Evolutionary conservation across 345 rosid genomes (phyloP).

Genomic region (Euclidium syriacum): DNA sequence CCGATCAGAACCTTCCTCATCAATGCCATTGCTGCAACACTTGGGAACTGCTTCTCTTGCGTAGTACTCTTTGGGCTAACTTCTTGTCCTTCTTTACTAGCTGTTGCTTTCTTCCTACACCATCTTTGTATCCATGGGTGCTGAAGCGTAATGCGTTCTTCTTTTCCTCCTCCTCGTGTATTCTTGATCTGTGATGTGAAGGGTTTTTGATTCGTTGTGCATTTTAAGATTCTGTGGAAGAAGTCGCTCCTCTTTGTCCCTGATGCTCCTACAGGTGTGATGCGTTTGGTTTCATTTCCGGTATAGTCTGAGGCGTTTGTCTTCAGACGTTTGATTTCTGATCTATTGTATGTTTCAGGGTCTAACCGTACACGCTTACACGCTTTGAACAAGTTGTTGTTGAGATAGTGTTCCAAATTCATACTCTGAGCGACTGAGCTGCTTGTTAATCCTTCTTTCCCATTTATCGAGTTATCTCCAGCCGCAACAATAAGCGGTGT

Average conservation of each 20-base stretch:
- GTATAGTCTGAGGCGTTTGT: conserved; percentile 28
- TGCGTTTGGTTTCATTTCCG: conserved; percentile 32
- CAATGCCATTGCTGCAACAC: conserved; percentile 88
- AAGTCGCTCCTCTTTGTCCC: conserved; percentile 30
- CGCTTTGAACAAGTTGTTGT: conserved; percentile 17
- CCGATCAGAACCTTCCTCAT: conserved; percentile 65
- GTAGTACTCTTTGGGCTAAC: conserved; percentile 18
- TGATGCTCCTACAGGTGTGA: conserved; percentile 34
- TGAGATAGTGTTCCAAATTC: conserved; percentile 38
- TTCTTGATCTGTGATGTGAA: conserved; percentile 25
- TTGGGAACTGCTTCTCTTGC: conserved; percentile 59
- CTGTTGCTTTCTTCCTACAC: conserved; percentile 35
- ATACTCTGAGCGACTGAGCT: conserved; percentile 52
- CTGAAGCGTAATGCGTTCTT: conserved; percentile 19
- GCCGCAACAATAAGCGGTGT: conserved; percentile 30
- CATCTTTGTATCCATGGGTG: conserved; percentile 68
- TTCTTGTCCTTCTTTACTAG: conserved; percentile 11
- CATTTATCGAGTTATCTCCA: conserved; percentile 15
- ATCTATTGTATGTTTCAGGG: conserved; percentile 39
- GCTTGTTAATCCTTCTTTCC: conserved; percentile 33
- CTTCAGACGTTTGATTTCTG: conserved; percentile 66
- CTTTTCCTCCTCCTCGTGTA: neutral
- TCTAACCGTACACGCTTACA: conserved; percentile 30
- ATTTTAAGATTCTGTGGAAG: conserved; percentile 22
- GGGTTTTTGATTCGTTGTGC: conserved; percentile 21